Base-by-base conservation (phyloP, 2,329 filamentous ascomycete species). In the Penicillium sp. region DNA sequence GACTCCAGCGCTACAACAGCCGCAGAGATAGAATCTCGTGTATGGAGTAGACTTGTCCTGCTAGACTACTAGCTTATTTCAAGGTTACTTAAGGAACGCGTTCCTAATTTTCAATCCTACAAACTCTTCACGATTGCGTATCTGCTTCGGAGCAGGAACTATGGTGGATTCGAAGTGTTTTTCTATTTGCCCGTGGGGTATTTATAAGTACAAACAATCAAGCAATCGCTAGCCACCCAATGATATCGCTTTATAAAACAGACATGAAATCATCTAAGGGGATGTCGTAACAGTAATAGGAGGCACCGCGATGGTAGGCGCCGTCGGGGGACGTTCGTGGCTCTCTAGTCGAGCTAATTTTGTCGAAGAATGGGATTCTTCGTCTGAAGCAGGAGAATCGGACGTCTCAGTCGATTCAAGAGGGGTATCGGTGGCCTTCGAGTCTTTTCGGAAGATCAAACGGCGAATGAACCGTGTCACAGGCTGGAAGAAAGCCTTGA, bases 221-320 rank as follows among this genome's bases (percentile, higher is more conserved):
- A 47, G 24, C 44, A 20, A 30, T 13, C 18, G 13, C 20, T 25
- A 33, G 6, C 43, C 46, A 25, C 51, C 43, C 44, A 50, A 50
- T 27, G 30, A 38, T 43, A 48, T 28, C 25, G 38, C n/a, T 44
- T 18, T 27, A 47, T 45, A 44, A 55, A 14, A 39, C 5, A 50
- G 48, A 53, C 39, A 45, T 36, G 18, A 50, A 40, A 47, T 31
- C 46, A 42, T 31, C 46, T 52, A 69, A 46, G 57, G 56, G 44
- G 70, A 69, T n/a, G 57, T 63, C 33, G 71, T 74, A 52, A 74
- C 65, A 2, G 69, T 73, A 43, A 74, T 74, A 2, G 72, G 71
- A 39, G 72, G 72, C 16, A 70, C 63, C 18, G 50, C 36, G 13
- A 60, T 55, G 13, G 61, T 54, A n/a, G 61, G 51, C 28, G 62